phyloP scores from a whole-genome alignment of 768 basidiomycete genomes.

The Holtermanniella nyarrowii region DNA sequence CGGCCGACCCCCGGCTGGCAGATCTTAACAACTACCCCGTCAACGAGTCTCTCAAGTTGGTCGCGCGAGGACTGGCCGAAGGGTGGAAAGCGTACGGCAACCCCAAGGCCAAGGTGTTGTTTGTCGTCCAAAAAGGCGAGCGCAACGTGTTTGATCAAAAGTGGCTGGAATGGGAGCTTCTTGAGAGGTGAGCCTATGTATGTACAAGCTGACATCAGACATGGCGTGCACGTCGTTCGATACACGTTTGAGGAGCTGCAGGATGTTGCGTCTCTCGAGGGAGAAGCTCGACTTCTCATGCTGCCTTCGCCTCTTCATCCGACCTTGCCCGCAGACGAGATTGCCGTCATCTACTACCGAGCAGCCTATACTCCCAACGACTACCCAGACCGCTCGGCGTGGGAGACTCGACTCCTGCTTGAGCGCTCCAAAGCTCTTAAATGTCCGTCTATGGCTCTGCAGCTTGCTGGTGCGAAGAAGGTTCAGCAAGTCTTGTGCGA shows the following conservation, averaged over 20 bases:
- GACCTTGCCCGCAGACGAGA: conserved; percentile 47
- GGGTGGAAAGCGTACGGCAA: conserved; percentile 63
- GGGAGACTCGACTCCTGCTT: conserved; percentile 62
- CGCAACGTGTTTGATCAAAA: conserved; percentile 93
- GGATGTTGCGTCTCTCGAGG: conserved; percentile 48
- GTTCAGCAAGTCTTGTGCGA: conserved; percentile 78
- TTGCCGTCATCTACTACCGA: conserved; percentile 83
- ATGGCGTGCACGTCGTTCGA: conserved; percentile 63
- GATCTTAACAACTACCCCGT: conserved; percentile 53
- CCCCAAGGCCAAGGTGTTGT: conserved; percentile 52
- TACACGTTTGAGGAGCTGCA: conserved; percentile 65
- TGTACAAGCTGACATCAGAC: conserved; percentile 43
- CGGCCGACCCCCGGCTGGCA: conserved; percentile 33
- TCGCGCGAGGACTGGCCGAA: conserved; percentile 65
- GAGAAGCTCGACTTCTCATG: conserved; percentile 27
- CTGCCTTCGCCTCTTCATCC: conserved; percentile 39
- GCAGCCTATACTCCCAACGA: conserved; percentile 78
- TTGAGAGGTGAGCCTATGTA: conserved; percentile 54
- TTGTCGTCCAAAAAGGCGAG: conserved; percentile 81
- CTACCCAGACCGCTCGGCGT: conserved; percentile 53
- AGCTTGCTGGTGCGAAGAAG: conserved; percentile 94
- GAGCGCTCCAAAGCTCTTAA: conserved; percentile 81
- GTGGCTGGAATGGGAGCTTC: conserved; percentile 72
- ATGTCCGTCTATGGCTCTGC: conserved; percentile 79
- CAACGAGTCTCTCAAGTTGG: conserved; percentile 60